Evolutionary conservation across 306 rosid species (phyloP).

Genomic region (Quercus mongolica): DNA sequence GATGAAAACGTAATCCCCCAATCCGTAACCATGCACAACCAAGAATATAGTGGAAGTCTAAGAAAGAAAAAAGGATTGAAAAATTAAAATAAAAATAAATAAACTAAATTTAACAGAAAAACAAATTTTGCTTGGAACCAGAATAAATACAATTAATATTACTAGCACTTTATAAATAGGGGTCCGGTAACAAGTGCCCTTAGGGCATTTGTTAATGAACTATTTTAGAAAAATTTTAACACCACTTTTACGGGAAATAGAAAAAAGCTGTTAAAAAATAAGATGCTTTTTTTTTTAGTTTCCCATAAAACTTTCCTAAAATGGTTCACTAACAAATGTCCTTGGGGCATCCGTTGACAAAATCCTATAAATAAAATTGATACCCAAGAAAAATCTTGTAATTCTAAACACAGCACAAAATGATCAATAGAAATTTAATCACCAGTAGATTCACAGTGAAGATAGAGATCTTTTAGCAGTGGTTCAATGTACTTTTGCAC

Average conservation of each 20-base stretch:
- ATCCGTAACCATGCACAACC: slow-evolving; percentile 76
- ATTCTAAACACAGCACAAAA: not conserved
- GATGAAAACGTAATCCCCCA: slow-evolving; percentile 47
- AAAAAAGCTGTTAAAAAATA: no score
- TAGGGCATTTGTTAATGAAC: no score
- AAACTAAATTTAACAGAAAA: not conserved
- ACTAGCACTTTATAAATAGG: not conserved
- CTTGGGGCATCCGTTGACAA: no score
- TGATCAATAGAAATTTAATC: slow-evolving; percentile 8
- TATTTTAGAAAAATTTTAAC: no score
- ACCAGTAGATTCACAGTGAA: slow-evolving; percentile 46
- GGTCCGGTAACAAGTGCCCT: no score
- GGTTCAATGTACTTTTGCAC: slow-evolving; percentile 57
- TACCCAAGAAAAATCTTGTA: not conserved
- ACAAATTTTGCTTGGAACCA: not conserved
- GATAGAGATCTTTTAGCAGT: slow-evolving; percentile 59
- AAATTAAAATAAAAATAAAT: no score
- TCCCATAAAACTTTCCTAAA: no score
- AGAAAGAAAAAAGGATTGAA: not conserved
- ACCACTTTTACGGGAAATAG: no score
- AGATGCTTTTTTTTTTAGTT: no score
- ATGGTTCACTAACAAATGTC: no score
- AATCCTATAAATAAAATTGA: no score
- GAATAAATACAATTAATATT: not conserved
- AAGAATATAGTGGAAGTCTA: slow-evolving; percentile 44